Base-by-base conservation (phyloP, 2,329 filamentous ascomycete genomes). In the Periconia sp. region DNA sequence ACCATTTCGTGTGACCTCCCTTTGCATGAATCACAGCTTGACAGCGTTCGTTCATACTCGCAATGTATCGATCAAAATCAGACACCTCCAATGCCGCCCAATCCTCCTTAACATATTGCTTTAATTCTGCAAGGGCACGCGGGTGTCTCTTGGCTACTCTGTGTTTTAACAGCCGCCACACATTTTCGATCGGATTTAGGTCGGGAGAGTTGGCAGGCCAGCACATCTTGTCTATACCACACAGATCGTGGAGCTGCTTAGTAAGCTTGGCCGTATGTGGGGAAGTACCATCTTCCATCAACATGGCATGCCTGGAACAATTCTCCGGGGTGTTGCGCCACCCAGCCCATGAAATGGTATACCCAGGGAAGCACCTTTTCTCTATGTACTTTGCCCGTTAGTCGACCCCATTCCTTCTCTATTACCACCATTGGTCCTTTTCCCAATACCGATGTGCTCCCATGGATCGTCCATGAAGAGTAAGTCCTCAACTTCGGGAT, bases 221-320 rank as follows among this genome's bases (percentile, higher is more conserved):
- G 9, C 18, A 17, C 41, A 48, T 52, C 28, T 34, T 41, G 4
- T 33, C 16, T 17, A 48, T 45, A 23, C 37, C 22, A 32, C 24
- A 19, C 24, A 25, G n/a, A 18, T 49, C 24, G 23, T 49, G 43
- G 4, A 41, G 41, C 23, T 25, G 23, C 36, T 41, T 32, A 21
- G 42, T 52, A 29, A 35, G 29, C 38, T 33, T 43, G 12, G 49
- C 42, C 16, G 34, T 52, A 36, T 49, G 42, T 13, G 23, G 16
- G 19, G 49, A 44, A 43, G 46, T 31, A 19, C 49, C 49, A 31
- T 49, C 42, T 35, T 49, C 49, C 40, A 52, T 49, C 3, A 52
- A 23, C 11, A 49, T 41, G 13, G 38, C 31, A 13, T 34, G 40
- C 28, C 23, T 30, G 10, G 26, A 28, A 19, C 19, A 17, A 34